Conservation (phyloP, 2,329 filamentous ascomycete species). For the Aspergillus tanneri region DNA sequence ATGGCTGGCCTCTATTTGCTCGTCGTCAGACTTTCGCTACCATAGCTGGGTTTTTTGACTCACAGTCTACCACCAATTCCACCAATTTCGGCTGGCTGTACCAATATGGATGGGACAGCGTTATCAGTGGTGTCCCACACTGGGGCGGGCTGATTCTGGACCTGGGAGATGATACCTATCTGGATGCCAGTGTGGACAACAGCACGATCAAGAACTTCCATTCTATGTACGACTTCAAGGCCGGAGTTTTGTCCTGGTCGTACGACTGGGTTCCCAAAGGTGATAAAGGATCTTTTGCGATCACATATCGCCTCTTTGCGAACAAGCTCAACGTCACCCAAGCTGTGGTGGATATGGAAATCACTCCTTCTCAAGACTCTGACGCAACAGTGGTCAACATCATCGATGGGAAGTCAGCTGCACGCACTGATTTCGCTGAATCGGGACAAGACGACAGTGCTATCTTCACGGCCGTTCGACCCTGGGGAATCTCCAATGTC, state of each 20-base stretch:
- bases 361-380: conserved; percentile 55
- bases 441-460: conserved; percentile 56
- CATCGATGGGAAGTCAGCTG: conserved; percentile 66
- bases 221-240: conserved; percentile 62
- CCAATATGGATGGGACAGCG: conserved; percentile 68
- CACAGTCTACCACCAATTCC: conserved; percentile 57
- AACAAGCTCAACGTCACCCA: conserved; percentile 64
- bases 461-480: conserved; percentile 66
- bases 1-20: conserved; percentile 67
- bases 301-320: conserved; percentile 66
- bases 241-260: conserved; percentile 62
- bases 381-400: conserved; percentile 64
- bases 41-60: conserved; percentile 65
- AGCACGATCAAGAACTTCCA: conserved; percentile 60
- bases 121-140: conserved; percentile 70
- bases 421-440: conserved; percentile 59
- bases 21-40: conserved; percentile 65
- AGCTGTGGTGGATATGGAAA: conserved; percentile 59
- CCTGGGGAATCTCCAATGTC: conserved; percentile 60
- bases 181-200: conserved; percentile 62
- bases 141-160: conserved; percentile 62
- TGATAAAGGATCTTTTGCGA: conserved; percentile 51
- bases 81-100: conserved; percentile 68
- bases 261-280: conserved; percentile 64
- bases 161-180: conserved; percentile 52